Evolutionary conservation across 257 asterid genomes (phyloP).

Genomic region (Solanum sitiens): DNA sequence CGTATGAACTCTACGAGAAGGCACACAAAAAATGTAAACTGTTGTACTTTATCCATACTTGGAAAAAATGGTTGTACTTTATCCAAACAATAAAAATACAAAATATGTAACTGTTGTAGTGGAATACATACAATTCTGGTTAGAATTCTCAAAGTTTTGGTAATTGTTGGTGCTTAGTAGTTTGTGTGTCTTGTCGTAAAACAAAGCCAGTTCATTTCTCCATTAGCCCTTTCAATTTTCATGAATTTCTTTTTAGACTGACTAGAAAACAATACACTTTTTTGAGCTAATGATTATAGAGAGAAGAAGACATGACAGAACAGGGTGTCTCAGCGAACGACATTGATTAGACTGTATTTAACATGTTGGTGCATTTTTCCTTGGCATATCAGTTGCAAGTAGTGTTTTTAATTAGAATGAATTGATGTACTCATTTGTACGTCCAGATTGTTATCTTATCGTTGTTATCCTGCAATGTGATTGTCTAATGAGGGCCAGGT

Average conservation of each 20-base stretch:
- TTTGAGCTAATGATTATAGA: not conserved
- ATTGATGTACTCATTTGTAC: not conserved
- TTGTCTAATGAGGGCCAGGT: not conserved
- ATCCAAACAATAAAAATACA: not conserved
- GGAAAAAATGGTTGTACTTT: not conserved
- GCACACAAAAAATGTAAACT: not conserved
- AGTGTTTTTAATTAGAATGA: not conserved
- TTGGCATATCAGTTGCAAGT: not conserved
- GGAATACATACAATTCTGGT: not conserved
- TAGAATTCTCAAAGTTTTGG: not conserved
- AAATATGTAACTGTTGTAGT: not conserved
- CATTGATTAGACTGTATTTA: not conserved
- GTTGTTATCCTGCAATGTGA: not conserved
- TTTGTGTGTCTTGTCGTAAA: not conserved
- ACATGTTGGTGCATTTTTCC: not conserved
- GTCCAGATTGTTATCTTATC: not conserved
- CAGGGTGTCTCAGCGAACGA: not conserved
- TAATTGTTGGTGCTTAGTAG: not conserved
- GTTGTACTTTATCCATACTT: not conserved
- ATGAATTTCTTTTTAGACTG: not conserved
- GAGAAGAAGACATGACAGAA: not conserved
- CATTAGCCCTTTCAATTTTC: not conserved
- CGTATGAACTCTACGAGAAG: not conserved
- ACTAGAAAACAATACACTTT: not conserved
- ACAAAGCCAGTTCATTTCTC: not conserved